Conservation (phyloP, 1,139 yeast genomes). For the Pichia cactophila region DNA sequence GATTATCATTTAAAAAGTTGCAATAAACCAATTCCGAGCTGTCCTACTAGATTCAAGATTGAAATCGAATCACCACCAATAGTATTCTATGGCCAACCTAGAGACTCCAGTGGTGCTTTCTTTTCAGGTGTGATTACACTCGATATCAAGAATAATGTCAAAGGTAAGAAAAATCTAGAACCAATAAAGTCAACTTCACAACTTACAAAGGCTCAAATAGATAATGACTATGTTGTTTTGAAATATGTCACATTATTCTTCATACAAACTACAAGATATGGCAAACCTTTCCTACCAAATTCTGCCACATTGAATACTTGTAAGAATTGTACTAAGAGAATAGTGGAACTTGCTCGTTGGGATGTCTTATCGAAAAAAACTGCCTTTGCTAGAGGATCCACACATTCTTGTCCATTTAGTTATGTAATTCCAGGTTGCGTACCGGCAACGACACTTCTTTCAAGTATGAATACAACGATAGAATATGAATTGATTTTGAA, state of each 20-base stretch:
- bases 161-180: background rate
- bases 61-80: slow-evolving; percentile 87
- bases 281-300: slow-evolving; percentile 58
- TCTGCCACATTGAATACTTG: slow-evolving; percentile 46
- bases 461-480: slow-evolving; percentile 48
- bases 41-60: slow-evolving; percentile 46
- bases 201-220: slow-evolving; percentile 12
- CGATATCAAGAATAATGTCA: slow-evolving; percentile 18
- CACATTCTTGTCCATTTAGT: slow-evolving; percentile 91
- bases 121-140: slow-evolving; percentile 61
- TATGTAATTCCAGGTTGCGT: slow-evolving; percentile 83
- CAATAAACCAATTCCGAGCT: slow-evolving; percentile 19
- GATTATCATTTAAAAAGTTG: slow-evolving; percentile 21
- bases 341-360: slow-evolving; percentile 76
- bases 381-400: slow-evolving; percentile 47
- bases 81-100: slow-evolving; percentile 69
- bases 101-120: slow-evolving; percentile 78
- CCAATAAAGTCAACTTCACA: background rate
- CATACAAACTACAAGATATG: slow-evolving; percentile 59
- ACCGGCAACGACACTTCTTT: slow-evolving; percentile 67
- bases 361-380: slow-evolving; percentile 60
- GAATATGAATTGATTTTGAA: slow-evolving; percentile 69
- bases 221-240: slow-evolving; percentile 32
- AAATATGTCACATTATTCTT: slow-evolving; percentile 56
- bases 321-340: slow-evolving; percentile 45